phyloP scores from a whole-genome alignment of 345 rosid species.

The Citrus unshiu region DNA sequence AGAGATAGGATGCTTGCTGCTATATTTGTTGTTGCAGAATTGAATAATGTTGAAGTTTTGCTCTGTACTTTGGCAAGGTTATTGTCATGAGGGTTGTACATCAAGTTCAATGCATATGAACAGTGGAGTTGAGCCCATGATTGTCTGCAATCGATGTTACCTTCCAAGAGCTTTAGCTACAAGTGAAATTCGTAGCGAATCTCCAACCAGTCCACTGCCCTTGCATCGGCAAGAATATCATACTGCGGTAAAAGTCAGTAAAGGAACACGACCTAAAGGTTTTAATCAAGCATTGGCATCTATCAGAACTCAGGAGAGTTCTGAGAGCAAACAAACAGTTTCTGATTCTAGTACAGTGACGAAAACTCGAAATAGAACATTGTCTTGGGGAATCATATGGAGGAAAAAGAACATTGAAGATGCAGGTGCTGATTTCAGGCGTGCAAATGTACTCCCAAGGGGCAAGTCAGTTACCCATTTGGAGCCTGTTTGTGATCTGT shows the following conservation, averaged over 20 bases:
- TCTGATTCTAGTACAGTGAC: slow-evolving; percentile 33
- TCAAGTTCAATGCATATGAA: slow-evolving; percentile 37
- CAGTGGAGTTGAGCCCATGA: slow-evolving; percentile 30
- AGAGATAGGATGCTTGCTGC: background rate
- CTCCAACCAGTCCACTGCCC: slow-evolving; percentile 50
- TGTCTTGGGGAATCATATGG: slow-evolving; percentile 88
- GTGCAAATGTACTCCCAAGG: slow-evolving; percentile 48
- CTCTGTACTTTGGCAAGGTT: slow-evolving; percentile 46
- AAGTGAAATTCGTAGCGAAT: slow-evolving; percentile 36
- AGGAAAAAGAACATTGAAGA: slow-evolving; percentile 68
- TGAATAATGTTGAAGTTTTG: background rate
- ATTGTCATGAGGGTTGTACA: slow-evolving; percentile 77
- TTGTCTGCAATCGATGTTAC: slow-evolving; percentile 69
- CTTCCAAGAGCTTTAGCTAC: slow-evolving; percentile 40
- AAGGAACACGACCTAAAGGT: slow-evolving; percentile 38
- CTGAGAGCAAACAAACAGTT: slow-evolving; percentile 38
- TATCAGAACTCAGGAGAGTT: slow-evolving; percentile 29
- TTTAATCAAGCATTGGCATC: slow-evolving; percentile 38
- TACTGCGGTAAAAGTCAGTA: slow-evolving; percentile 30
- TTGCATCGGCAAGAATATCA: slow-evolving; percentile 35
- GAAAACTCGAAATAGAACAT: slow-evolving; percentile 44
- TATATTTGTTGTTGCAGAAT: background rate
- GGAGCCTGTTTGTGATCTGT: slow-evolving; percentile 53
- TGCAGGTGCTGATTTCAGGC: slow-evolving; percentile 66
- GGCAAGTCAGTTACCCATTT: slow-evolving; percentile 29